These are phyloP conservation scores for Zelonia costaricensis DNA, from an alignment of 208 protist genomes.

Conservation along the genomic window DNA sequence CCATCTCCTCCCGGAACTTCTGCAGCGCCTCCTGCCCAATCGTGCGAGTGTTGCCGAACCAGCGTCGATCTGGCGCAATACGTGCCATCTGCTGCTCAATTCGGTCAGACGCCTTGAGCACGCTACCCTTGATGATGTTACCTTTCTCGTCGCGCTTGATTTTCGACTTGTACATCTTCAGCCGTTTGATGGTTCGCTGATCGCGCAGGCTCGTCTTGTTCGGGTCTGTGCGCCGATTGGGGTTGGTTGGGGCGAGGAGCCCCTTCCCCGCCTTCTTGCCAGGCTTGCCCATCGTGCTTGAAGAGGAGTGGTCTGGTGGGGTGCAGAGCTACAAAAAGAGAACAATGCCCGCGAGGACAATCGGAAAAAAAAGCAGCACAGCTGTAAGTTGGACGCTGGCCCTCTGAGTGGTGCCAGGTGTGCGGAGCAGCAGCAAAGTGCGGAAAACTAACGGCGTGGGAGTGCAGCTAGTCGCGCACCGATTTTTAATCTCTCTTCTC, in stretches of 20 bases:
- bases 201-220: conserved; percentile 86
- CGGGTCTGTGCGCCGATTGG: conserved; percentile 70
- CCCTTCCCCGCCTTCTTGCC: conserved; percentile 91
- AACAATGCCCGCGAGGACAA: background rate
- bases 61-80: conserved; percentile 95
- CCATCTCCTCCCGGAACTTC: conserved; percentile 96
- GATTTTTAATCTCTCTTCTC: no score
- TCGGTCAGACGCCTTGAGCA: conserved; percentile 84
- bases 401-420: no score
- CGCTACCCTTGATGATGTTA: conserved; percentile 91
- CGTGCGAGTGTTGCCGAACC: conserved; percentile 98
- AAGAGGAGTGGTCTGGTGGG: background rate
- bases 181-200: conserved; percentile 81
- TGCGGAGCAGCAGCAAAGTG: no score
- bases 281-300: conserved; percentile 82
- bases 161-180: conserved; percentile 92
- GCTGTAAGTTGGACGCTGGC: no score
- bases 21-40: conserved; percentile 97
- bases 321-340: background rate
- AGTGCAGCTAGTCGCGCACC: no score
- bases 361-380: background rate
- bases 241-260: conserved; percentile 86
- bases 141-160: conserved; percentile 92
- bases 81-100: conserved; percentile 90
- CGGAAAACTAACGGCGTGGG: no score